Percentiles rank a stretch among this genome's conserved stretches.
Conservation (phyloP, 2,329 filamentous ascomycete genomes). For the Fusarium beomiforme region DNA sequence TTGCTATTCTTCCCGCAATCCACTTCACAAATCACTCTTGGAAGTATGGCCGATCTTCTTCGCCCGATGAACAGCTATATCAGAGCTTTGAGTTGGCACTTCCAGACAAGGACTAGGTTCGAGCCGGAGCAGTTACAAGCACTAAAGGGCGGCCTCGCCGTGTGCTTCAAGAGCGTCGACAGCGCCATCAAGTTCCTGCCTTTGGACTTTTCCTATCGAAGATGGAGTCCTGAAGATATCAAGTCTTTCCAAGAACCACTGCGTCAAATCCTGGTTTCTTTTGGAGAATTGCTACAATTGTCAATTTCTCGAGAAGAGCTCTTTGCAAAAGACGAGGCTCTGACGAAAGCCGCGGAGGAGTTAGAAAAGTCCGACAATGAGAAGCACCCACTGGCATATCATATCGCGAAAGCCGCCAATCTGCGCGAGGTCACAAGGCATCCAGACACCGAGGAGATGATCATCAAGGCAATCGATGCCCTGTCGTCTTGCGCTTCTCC, state of each 20-base stretch:
- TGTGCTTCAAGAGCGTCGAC: not conserved
- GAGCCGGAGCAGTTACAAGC: not conserved
- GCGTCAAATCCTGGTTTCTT: not conserved
- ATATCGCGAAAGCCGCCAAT: conserved; percentile 15
- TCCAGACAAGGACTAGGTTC: conserved; percentile 1
- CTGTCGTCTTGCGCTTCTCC: not conserved
- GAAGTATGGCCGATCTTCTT: conserved; percentile 9
- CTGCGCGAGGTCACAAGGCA: conserved; percentile 3
- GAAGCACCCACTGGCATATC: conserved; percentile 8
- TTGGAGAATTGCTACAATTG: conserved; percentile 2
- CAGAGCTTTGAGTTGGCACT: conserved; percentile 12
- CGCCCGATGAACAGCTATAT: conserved; percentile 6
- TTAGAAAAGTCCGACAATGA: conserved; percentile 13
- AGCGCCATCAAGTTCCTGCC: conserved; percentile 13
- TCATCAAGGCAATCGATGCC: not conserved
- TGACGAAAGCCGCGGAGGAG: conserved; percentile 2
- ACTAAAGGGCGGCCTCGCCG: not conserved
- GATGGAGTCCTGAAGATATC: conserved; percentile 15
- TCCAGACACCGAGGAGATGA: conserved; percentile 15
- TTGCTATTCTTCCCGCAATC: conserved; percentile 10
- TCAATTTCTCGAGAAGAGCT: conserved; percentile 12
- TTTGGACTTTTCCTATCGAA: conserved; percentile 7
- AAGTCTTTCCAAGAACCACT: conserved; percentile 13
- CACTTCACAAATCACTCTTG: conserved; percentile 11
- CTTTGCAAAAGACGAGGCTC: conserved; percentile 4